Evolutionary conservation across 805 yeast genomes (phyloP), one percentile per base, ranked within the genome.

Genomic region (Clavispora vitiphila): DNA sequence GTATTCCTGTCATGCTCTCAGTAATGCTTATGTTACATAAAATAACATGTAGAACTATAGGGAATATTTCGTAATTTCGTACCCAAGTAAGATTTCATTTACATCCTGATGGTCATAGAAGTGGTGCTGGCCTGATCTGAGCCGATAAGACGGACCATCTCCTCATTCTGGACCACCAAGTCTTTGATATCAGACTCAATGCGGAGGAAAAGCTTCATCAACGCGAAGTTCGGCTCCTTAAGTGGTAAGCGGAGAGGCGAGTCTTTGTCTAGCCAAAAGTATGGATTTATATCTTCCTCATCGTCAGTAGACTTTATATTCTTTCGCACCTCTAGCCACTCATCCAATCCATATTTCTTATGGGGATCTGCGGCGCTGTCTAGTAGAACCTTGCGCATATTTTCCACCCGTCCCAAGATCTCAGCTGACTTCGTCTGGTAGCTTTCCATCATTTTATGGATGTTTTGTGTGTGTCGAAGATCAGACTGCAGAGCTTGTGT

Each of bases 191-290:
- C 61, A 3, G 47, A 38, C 29, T 64, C 61, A 8, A 62, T 50
- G 19, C 55, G 53, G 37, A 41, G 41, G 26, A 65, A 54, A 30
- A 63, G 50, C 41, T 72, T 59, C 41, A 69, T 57, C 23, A 74
- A 57, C 26, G 85, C 73, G 52, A 77, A 85, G 43, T 78, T 77
- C 0, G 89, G 80, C 56, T 87, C 89, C 49, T 73, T 74, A 29
- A 83, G 64, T 0, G 93, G 93, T 41, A 74, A 77, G 35, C 83
- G 69, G 32, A 87, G 62, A 0, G 96, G 96, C 1, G 89, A 80
- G 1, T 61, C 54, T 2, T 78, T 78, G 7, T 83, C 71, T 2
- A 86, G 49, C 95, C 95, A 87, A 54, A 67, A 81, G 27, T 64
- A 57, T 1, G 62, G 48, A 34, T 64, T 44, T 7, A 20, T 10